A percentile compares a stretch with the other conserved stretches of the same genome.
Conservation (phyloP, 1,284 basidiomycete genomes). For the Apiotrichum montevideense region DNA sequence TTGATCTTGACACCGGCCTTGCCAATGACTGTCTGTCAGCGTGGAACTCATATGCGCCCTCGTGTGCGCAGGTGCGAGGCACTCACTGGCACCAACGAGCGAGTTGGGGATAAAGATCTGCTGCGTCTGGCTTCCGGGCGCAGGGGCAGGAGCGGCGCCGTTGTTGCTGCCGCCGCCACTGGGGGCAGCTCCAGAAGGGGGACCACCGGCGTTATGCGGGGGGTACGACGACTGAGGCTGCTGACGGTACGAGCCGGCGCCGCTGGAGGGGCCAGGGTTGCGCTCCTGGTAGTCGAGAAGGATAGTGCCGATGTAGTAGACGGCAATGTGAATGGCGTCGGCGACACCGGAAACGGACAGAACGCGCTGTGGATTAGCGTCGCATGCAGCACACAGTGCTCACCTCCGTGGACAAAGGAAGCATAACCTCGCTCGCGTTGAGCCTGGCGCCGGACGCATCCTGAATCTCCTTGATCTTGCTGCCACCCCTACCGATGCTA, state of each 20-base stretch:
- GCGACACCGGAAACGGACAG: constrained; percentile 96
- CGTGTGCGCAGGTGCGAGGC: too few species aligned
- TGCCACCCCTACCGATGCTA: constrained; percentile 87
- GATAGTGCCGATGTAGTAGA: constrained; percentile 97
- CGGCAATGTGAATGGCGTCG: constrained; percentile 99
- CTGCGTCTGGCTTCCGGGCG: constrained; percentile 68
- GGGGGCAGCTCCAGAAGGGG: neutral
- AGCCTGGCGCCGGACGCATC: constrained; percentile 94
- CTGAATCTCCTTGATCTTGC: constrained; percentile 99
- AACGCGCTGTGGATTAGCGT: constrained; percentile 60
- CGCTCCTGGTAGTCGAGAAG: constrained; percentile 91
- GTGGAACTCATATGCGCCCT: too few species aligned
- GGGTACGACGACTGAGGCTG: constrained; percentile 15
- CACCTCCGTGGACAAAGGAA: constrained; percentile 90
- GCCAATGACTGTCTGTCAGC: constrained; percentile 63
- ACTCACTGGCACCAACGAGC: constrained; percentile 78
- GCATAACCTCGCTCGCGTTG: constrained; percentile 96
- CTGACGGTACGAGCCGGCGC: constrained; percentile 42
- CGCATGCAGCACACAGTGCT: constrained; percentile 44
- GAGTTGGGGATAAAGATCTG: constrained; percentile 99
- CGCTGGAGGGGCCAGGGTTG: constrained; percentile 28
- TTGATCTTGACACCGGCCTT: constrained; percentile 99
- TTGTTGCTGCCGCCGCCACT: constrained; percentile 2
- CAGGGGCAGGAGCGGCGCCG: constrained; percentile 8
- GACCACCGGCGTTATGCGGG: constrained; percentile 7